phyloP scores from a whole-genome alignment of 768 basidiomycete genomes.

The Hortiboletus campestris region DNA sequence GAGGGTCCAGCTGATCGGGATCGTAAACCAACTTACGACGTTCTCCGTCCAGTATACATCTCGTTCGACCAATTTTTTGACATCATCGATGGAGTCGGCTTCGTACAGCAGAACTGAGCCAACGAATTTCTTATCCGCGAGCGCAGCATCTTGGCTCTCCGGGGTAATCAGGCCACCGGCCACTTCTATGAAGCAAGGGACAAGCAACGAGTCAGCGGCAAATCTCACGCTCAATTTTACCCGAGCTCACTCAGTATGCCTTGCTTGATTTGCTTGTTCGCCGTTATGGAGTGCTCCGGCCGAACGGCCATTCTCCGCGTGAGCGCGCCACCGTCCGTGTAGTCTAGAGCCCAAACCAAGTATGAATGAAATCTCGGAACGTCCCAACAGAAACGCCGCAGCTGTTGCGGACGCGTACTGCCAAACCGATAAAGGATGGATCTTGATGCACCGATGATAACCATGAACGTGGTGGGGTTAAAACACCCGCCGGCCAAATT shows the following conservation, averaged over 20 bases:
- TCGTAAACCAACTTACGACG: constrained; percentile 37
- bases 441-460: background rate
- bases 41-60: constrained; percentile 44
- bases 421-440: background rate
- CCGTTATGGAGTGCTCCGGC: constrained; percentile 46
- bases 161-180: constrained; percentile 60
- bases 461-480: background rate
- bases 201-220: constrained; percentile 1
- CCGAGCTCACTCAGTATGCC: constrained; percentile 52
- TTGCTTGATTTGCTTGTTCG: constrained; percentile 38
- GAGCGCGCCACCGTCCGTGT: constrained; percentile 55
- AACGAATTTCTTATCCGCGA: constrained; percentile 52
- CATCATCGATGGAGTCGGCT: constrained; percentile 49
- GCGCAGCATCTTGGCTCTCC: constrained; percentile 48
- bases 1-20: background rate
- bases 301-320: constrained; percentile 58
- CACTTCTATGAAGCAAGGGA: constrained; percentile 34
- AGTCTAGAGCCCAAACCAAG: constrained; percentile 68
- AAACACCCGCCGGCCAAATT: background rate
- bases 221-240: background rate
- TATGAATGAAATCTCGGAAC: constrained; percentile 10
- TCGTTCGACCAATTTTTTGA: constrained; percentile 37
- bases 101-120: constrained; percentile 59
- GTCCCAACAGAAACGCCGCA: constrained; percentile 14
- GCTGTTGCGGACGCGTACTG: background rate